Percentiles rank a stretch among this genome's conserved stretches.
These are phyloP conservation scores for Ophiosphaerella korrae DNA, from an alignment of 2,329 filamentous ascomycete species.

Conservation along the genomic window DNA sequence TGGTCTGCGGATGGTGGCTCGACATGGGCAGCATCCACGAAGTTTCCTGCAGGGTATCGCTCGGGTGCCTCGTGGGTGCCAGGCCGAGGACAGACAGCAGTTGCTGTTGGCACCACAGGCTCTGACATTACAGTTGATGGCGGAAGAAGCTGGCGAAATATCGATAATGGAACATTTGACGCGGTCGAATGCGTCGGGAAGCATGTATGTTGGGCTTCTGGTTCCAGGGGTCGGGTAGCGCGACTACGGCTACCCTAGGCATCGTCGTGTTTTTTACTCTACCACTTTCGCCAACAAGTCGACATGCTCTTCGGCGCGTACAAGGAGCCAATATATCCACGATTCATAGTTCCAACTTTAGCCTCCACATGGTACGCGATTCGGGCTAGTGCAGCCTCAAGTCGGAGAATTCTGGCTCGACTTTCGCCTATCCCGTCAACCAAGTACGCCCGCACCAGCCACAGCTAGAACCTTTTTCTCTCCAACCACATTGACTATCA, in stretches of 20 bases:
- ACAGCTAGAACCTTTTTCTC: too few relatives aligned
- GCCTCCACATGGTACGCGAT: too few relatives aligned
- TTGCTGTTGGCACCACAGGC: constrained; percentile 36
- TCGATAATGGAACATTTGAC: constrained; percentile 37
- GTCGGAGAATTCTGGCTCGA: too few relatives aligned
- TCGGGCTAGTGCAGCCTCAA: too few relatives aligned
- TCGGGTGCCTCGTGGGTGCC: constrained; percentile 34
- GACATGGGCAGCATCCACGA: constrained; percentile 25
- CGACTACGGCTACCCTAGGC: constrained; percentile 4
- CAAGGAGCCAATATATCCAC: too few relatives aligned
- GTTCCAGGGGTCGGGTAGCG: constrained; percentile 28
- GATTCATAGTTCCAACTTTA: too few relatives aligned
- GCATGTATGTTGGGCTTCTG: constrained; percentile 33
- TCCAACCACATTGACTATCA: too few relatives aligned
- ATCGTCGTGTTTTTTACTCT: too few relatives aligned
- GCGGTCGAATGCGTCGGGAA: constrained; percentile 28
- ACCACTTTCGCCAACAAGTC: too few relatives aligned
- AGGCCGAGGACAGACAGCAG: constrained; percentile 13
- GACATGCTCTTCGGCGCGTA: too few relatives aligned
- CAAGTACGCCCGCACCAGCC: too few relatives aligned
- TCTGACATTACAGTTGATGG: constrained; percentile 36
- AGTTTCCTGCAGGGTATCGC: constrained; percentile 32
- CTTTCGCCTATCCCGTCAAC: too few relatives aligned
- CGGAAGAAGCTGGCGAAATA: constrained; percentile 26
- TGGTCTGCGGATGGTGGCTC: constrained; percentile 33